Conservation (phyloP, 768 basidiomycete genomes). For the Arthromyces matolae region DNA sequence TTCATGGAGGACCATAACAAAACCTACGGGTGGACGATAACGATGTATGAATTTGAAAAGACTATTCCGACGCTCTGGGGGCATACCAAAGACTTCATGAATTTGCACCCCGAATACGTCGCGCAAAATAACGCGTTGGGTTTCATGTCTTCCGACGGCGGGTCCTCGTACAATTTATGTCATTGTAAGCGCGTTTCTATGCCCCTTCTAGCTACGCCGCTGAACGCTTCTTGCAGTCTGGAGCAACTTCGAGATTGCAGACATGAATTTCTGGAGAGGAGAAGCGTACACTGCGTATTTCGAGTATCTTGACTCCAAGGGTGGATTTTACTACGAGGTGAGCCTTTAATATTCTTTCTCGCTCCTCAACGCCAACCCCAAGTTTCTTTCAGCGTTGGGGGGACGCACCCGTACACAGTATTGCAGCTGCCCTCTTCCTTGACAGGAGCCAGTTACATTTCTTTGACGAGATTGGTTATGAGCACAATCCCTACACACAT, state of each 20-base stretch:
- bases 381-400: constrained; percentile 64
- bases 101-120: constrained; percentile 54
- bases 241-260: constrained; percentile 74
- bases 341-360: constrained; percentile 31
- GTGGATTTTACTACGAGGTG: constrained; percentile 74
- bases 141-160: constrained; percentile 59
- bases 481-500: constrained; percentile 73
- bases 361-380: constrained; percentile 32
- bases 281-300: constrained; percentile 65
- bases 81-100: constrained; percentile 62
- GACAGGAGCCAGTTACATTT: constrained; percentile 72
- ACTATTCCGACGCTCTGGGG: constrained; percentile 77
- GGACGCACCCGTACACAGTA: constrained; percentile 84
- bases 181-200: constrained; percentile 52
- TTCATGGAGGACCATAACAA: constrained; percentile 72
- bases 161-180: constrained; percentile 49
- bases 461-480: constrained; percentile 81
- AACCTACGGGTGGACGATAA: constrained; percentile 74
- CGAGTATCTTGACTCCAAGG: constrained; percentile 54
- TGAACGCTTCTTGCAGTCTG: constrained; percentile 36
- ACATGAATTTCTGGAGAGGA: constrained; percentile 63
- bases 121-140: constrained; percentile 57
- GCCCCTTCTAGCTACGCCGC: constrained; percentile 27
- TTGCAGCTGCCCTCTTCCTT: constrained; percentile 73
- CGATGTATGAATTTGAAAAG: constrained; percentile 78